Evolutionary conservation across 495 filamentous ascomycete species (phyloP), one percentile per base, ranked within the genome.

Genomic region (Lasiosphaeria hispida): DNA sequence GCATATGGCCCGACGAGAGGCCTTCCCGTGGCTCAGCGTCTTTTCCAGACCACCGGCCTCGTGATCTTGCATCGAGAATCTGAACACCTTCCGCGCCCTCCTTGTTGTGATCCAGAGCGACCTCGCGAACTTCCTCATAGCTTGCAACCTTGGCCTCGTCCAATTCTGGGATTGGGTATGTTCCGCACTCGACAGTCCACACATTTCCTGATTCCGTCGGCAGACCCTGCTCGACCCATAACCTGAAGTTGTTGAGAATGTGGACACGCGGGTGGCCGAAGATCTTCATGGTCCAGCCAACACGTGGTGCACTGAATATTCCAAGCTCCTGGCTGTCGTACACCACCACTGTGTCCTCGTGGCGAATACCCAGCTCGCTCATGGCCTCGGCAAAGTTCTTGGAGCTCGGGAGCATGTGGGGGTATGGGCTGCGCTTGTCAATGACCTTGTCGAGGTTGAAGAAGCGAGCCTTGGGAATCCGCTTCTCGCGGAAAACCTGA

Each of bases 401-500:
- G 13, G 87, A 77, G 15, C 80, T 87, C 3, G 95, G 95, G 7
- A 98, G 87, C 94, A 98, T 98, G 70, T 98, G 94, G 10, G 94
- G 93, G 68, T 96, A 98, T 7, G 89, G 87, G 36, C 89, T 95
- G 61, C 83, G 82, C 63, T 83, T 83, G 68, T 97, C 95, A 60
- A 92, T 92, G 64, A 96, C 80, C 34, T 80, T 88, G 72, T 98
- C 95, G 18, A 98, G 79, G 72, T 97, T 90, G 70, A 98, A 98
- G 83, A 97, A 98, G n/a, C 92, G 86, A 1, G 94, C 85, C 58
- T 83, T 82, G 0, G 93, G 92, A 58, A 98, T 92, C 43, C 89
- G 88, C 61, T 81, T 80, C 63, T 87, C 77, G 57, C 80, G 80
- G 79, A 92, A 97, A 56, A 86, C 85, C 40, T 89, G 76, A 60